A percentile compares a stretch with the other conserved stretches of the same genome.
phyloP scores from a whole-genome alignment of 352 stramenopile genomes.

The Globisporangium lucens region DNA sequence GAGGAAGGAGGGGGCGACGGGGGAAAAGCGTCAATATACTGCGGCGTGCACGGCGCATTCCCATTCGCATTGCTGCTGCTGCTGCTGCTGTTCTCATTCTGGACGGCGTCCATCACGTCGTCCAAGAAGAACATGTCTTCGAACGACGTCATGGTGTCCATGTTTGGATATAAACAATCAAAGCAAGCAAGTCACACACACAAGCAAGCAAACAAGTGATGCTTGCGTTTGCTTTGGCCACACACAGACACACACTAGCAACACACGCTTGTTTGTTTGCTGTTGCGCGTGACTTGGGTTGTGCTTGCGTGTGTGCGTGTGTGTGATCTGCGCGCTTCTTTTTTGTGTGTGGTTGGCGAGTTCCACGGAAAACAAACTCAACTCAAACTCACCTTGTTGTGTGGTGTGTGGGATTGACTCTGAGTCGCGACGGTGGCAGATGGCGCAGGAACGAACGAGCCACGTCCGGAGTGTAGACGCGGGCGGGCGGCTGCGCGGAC shows the following conservation, averaged over 20 bases:
- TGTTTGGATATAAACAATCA: neutral
- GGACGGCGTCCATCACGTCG: slow-evolving; percentile 11
- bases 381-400: neutral
- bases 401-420: neutral
- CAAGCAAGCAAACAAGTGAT: neutral
- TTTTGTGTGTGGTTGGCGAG: neutral
- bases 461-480: neutral
- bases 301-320: neutral
- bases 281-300: neutral
- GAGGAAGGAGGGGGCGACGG: slow-evolving; percentile 26
- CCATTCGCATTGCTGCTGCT: neutral
- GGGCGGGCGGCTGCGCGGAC: slow-evolving; percentile 1
- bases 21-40: slow-evolving; percentile 21
- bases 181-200: neutral
- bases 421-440: neutral
- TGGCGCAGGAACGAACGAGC: neutral
- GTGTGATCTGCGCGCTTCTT: neutral
- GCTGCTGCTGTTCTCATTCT: neutral
- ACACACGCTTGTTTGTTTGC: neutral
- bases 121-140: slow-evolving; percentile 10
- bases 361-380: neutral
- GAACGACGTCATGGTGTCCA: slow-evolving; percentile 6
- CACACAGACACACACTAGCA: neutral
- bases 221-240: neutral
- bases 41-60: neutral